Conservation (phyloP, 2,329 filamentous ascomycete species). For the Simplicillium aogashimaense region DNA sequence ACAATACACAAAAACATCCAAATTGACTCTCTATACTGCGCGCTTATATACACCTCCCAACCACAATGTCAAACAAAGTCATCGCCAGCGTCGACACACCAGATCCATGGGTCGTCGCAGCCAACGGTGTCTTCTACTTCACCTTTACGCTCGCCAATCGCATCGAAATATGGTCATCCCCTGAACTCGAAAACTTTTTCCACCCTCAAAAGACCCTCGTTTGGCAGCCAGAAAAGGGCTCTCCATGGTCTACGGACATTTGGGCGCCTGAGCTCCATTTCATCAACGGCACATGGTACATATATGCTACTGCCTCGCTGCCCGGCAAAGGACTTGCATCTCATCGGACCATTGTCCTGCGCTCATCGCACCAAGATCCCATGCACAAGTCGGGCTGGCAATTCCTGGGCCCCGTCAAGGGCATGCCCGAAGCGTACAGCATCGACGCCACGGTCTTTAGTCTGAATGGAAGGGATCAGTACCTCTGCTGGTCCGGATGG, state of each 20-base stretch:
- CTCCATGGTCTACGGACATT: constrained; percentile 12
- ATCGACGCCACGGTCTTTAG: constrained; percentile 10
- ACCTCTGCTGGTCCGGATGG: constrained; percentile 9
- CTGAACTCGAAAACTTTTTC: constrained; percentile 18
- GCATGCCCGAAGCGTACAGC: constrained; percentile 7
- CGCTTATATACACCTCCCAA: too few species aligned
- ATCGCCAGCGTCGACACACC: constrained; percentile 18
- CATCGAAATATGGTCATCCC: constrained; percentile 22
- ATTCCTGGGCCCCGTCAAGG: constrained; percentile 8
- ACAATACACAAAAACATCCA: too few species aligned
- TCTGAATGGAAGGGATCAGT: constrained; percentile 8
- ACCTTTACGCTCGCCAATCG: constrained; percentile 22
- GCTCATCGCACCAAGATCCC: constrained; percentile 4
- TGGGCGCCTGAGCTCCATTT: constrained; percentile 14
- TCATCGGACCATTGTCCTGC: constrained; percentile 6
- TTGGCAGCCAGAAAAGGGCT: constrained; percentile 12
- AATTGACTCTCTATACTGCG: too few species aligned
- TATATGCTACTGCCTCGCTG: constrained; percentile 8
- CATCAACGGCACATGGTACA: constrained; percentile 12
- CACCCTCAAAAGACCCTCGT: constrained; percentile 13
- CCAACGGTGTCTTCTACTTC: constrained; percentile 17
- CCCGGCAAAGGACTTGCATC: constrained; percentile 1
- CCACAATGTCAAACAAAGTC: constrained; percentile 17
- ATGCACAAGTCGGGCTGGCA: constrained; percentile 6
- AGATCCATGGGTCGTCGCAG: constrained; percentile 18